Conservation (phyloP, 2,329 filamentous ascomycete species). For the Corinectria fuckeliana region DNA sequence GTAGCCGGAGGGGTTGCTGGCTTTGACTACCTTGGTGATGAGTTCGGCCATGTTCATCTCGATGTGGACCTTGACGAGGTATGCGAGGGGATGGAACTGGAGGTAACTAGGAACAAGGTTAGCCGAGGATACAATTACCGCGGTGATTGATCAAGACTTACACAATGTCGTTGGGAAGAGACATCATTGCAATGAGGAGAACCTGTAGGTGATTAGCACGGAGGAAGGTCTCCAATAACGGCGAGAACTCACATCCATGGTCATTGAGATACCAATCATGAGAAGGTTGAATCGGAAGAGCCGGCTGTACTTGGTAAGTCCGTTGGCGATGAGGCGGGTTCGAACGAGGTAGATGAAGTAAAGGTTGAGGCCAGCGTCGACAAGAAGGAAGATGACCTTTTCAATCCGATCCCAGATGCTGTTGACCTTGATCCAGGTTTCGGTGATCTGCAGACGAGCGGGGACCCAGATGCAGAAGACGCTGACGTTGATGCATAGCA, state of each 20-base stretch:
- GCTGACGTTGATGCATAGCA: conserved; percentile 57
- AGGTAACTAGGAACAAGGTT: conserved; percentile 40
- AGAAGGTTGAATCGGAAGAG: conserved; percentile 47
- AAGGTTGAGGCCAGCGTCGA: conserved; percentile 57
- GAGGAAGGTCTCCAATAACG: fast-evolving
- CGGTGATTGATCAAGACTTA: conserved; percentile 17
- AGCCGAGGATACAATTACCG: not conserved
- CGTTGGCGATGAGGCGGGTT: conserved; percentile 52
- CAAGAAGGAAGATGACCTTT: conserved; percentile 57
- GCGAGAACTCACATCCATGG: conserved; percentile 34
- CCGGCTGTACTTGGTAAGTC: conserved; percentile 55
- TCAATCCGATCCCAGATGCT: conserved; percentile 60
- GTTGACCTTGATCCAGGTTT: conserved; percentile 53
- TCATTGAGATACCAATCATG: conserved; percentile 42
- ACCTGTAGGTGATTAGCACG: conserved; percentile 25
- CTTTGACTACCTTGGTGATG: conserved; percentile 48
- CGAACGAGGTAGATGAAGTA: conserved; percentile 59
- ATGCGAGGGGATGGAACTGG: conserved; percentile 59
- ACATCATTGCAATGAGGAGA: conserved; percentile 42
- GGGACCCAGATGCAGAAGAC: conserved; percentile 63
- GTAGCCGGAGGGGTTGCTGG: conserved; percentile 31
- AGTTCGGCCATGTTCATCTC: conserved; percentile 61
- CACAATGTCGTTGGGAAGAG: conserved; percentile 40
- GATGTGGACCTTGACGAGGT: conserved; percentile 60
- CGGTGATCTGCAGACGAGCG: conserved; percentile 51